These are phyloP conservation scores for Arthrobotrys megalospora DNA, from an alignment of 2,329 filamentous ascomycete genomes.

Conservation along the genomic window DNA sequence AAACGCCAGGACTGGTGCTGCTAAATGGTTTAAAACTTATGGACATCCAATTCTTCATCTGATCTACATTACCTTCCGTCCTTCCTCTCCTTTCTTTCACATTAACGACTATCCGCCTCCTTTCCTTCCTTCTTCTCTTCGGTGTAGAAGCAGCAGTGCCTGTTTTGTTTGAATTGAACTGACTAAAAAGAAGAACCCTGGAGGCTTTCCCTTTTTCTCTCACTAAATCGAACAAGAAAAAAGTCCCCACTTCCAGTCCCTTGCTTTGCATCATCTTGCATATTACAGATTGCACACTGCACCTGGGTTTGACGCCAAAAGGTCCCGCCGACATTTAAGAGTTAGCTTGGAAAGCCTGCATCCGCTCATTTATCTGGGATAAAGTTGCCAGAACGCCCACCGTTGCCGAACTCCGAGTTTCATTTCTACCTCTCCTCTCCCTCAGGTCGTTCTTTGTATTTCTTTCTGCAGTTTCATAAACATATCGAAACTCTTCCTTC, in stretches of 20 bases:
- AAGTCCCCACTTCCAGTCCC: slow-evolving; percentile 38
- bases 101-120: slow-evolving; percentile 40
- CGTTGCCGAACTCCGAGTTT: slow-evolving; percentile 37
- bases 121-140: slow-evolving; percentile 51
- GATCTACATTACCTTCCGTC: slow-evolving; percentile 61
- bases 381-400: slow-evolving; percentile 54
- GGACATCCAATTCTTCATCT: slow-evolving; percentile 48
- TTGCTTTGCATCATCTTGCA: slow-evolving; percentile 55
- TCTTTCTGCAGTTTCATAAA: slow-evolving; percentile 26
- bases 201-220: slow-evolving; percentile 41
- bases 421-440: slow-evolving; percentile 20
- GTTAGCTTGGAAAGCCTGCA: slow-evolving; percentile 20
- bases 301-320: slow-evolving; percentile 24
- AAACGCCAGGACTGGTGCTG: slow-evolving; percentile 31
- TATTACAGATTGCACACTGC: slow-evolving; percentile 30
- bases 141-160: slow-evolving; percentile 22
- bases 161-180: slow-evolving; percentile 48
- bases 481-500: slow-evolving; percentile 10
- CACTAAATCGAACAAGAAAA: slow-evolving; percentile 34
- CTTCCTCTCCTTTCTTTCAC: slow-evolving; percentile 42
- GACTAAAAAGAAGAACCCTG: slow-evolving; percentile 48
- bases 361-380: slow-evolving; percentile 51
- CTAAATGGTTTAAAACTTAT: slow-evolving; percentile 57
- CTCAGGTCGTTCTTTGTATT: slow-evolving; percentile 8
- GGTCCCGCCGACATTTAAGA: slow-evolving; percentile 10